Base-by-base conservation (phyloP, 352 stramenopile genomes). In the Pythium diclinum region DNA sequence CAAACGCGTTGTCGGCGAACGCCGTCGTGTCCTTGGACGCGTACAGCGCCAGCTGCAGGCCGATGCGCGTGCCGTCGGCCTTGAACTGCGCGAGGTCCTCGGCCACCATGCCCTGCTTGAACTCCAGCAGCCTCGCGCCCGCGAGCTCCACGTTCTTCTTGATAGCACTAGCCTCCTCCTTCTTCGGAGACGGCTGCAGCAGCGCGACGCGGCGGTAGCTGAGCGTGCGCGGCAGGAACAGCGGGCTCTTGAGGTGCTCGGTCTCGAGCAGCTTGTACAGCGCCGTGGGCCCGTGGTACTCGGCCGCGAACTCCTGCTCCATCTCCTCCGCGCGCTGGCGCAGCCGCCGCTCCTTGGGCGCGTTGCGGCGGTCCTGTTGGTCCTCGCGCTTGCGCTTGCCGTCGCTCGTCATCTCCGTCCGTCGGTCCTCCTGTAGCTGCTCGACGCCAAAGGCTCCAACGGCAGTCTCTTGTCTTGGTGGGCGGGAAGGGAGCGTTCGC, bases 231-330 rank as follows among this genome's bases (percentile, higher is more conserved):
- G 86, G 80, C 56, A 95, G 71, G 74, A 95, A 84, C 25, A 93
- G 73, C 42, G 86, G 86, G 23, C 74, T 82, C 58, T 81, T 67
- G 42, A 92, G 67, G 56, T 95, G 85, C 66, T 85, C 60, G 21
- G 91, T 63, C 63, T 95, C 86, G 34, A 95, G 71, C 62, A 87
- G 70, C 71, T 95, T 95, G 72, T 95, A 95, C 32, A 95, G 75
- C 53, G 83, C 72, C 59, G 85, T 95, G 59, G 89, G 71, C 3
- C 70, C 78, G 55, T 89, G 79, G 70, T 91, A 95, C 61, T 82
- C 83, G 30, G 78, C 79, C n/a, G 78, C 75, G 59, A 95, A 95
- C 73, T 95, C 86, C 36, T 82, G 71, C 66, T 91, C 82, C 74
- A 92, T 87, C 60, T 87, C 79, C 56, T 92, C 79, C 69, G 91